These are phyloP conservation scores for Lachancea fermentati DNA, from an alignment of 805 yeast species.

Conservation along the genomic window DNA sequence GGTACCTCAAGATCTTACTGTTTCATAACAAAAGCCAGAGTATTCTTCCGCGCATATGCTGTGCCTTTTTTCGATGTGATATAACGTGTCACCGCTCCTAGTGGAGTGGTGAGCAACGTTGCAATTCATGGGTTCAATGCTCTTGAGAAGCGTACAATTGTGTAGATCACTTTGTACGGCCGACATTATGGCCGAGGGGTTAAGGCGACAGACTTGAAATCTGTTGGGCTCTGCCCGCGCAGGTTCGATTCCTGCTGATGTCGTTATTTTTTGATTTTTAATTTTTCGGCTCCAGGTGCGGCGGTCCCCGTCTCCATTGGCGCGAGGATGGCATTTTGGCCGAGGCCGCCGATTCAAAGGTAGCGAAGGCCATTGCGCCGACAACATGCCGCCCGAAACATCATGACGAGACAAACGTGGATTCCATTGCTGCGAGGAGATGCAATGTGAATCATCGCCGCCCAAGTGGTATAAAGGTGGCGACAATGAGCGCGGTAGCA, in stretches of 20 bases:
- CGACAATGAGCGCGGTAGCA: no score
- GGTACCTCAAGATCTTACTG: no score
- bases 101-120: no score
- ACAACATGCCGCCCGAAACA: background rate
- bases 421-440: conserved; percentile 1
- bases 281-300: no score
- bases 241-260: conserved; percentile 41
- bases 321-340: conserved; percentile 9
- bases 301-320: conserved; percentile 1
- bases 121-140: no score
- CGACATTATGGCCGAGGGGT: conserved; percentile 42
- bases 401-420: conserved; percentile 1
- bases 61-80: no score
- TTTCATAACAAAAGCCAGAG: no score
- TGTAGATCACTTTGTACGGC: background rate
- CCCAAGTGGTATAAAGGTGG: background rate
- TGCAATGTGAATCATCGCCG: background rate
- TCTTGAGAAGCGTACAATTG: no score
- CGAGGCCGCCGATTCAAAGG: conserved; percentile 4
- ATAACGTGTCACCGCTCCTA: background rate
- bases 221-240: conserved; percentile 41
- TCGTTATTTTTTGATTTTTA: conserved; percentile 32
- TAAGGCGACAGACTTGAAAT: conserved; percentile 42
- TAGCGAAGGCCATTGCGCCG: background rate
- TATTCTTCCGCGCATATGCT: no score